Evolutionary conservation across 495 filamentous ascomycete genomes (phyloP), one percentile per base, ranked within the genome.

Genomic region (Saxophila tyrrhenica): DNA sequence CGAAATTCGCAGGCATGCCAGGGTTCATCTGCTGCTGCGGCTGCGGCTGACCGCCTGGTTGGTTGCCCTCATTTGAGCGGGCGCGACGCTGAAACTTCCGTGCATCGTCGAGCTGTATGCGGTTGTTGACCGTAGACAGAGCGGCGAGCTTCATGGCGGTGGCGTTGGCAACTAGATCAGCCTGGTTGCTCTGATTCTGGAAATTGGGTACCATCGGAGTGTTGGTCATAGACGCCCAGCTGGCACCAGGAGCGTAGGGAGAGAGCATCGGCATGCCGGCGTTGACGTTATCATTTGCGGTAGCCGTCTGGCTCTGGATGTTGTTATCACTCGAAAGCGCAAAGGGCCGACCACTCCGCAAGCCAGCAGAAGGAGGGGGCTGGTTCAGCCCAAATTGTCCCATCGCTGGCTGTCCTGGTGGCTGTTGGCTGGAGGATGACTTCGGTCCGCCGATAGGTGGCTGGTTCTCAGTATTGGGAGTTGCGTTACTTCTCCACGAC

Each of bases 61-160:
- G 75, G 39, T 87, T 81, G 23, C 85, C 86, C 59, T 95, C 92
- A 59, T 90, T 89, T 54, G 89, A 95, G 55, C 91, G 83, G 64
- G 87, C 82, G 54, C 90, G 82, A 48, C 90, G 87, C 29, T 35
- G 29, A 68, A 90, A 96, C 68, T 95, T 95, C 56, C 88, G 86
- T 48, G 88, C 89, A 69, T 96, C 90, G 58, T 98, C 92, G 56
- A 98, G 75, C 35, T 94, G 91, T 64, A 98, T 95, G 19, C 92
- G 86, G 69, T 97, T 97, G 72, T 96, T 97, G 52, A 98, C 92
- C 3, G 92, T 98, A 11, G 91, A 96, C 38, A 98, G 73, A 19
- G 92, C 92, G 51, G 92, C 92, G 41, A 98, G 78, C 69, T 97
- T 98, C 92, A 98, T 98, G 16, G 92, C 92, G 10, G 92, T 97